Evolutionary conservation across 73 alveolate genomes (phyloP), one percentile per base, ranked within the genome.

Genomic region (Stentor roeselii): DNA sequence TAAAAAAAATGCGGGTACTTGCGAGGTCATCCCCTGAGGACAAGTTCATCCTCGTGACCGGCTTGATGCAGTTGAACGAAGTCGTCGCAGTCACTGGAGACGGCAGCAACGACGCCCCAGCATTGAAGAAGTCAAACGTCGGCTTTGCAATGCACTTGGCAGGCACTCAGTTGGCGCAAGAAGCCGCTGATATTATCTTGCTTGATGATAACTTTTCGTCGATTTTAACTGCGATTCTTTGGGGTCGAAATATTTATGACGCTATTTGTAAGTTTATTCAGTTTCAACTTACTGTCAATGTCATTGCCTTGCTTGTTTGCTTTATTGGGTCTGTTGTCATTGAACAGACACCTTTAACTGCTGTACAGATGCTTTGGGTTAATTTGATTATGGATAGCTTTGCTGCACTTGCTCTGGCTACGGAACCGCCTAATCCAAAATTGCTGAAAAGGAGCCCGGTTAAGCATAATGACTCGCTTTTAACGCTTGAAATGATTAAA

Each of bases 81-180:
- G 97, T 94, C 36, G 99, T 96, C 32, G 99, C 99, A 21, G 99
- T 96, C 3, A 97, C 99, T 36, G 99, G 99, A 50, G 99, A 97
- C 90, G 99, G 99, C 30, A 95, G 99, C 30, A 97, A 97, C 90
- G 99, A 96, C 86, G 98, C 99, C 35, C 98, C 98, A 36, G 99
- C 99, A 38, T 91, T 97, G 35, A 92, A 94, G 85, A 92, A 92
- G 82, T 98, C 99, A n/a, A 96, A 97, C 85, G 98, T 97, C 0
- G 99, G 99, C 78, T 97, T 97, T 88, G 98, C 99, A 60, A 97
- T 97, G 99, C 98, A 98, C 78, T 90, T 94, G 14, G 88, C 98
- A 67, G 99, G 99, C 58, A 95, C 99, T 36, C 98, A 97, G 82
- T 97, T 97, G 31, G 99, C 99, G 75, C 96, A 97, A 84, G 98